Conservation (phyloP, 2,329 filamentous ascomycete genomes). For the Bipolaris zeicola region DNA sequence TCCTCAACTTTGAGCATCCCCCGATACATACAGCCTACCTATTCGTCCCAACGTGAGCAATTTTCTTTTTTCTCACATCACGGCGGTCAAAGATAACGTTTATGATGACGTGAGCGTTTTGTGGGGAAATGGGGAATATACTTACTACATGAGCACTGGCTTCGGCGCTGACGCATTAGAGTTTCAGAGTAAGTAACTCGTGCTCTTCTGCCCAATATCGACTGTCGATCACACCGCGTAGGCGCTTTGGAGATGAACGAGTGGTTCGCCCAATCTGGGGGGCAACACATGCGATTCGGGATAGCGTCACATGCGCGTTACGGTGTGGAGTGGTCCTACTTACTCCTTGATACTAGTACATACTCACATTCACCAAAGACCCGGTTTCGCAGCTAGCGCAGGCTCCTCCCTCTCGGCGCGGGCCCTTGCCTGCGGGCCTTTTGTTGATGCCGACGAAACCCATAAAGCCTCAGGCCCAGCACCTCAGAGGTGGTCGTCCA, state of each 20-base stretch:
- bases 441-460: background rate
- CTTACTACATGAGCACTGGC: background rate
- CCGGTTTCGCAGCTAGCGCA: too few relatives aligned
- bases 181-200: background rate
- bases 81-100: background rate
- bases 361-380: too few relatives aligned
- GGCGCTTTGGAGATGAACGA: background rate
- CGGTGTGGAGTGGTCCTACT: background rate
- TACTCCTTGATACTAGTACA: too few relatives aligned
- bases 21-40: background rate
- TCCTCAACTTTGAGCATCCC: too few relatives aligned
- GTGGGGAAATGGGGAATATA: background rate
- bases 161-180: background rate
- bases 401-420: background rate
- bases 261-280: background rate
- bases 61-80: background rate
- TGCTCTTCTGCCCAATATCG: background rate
- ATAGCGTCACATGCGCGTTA: background rate
- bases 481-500: background rate
- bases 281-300: background rate
- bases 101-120: background rate
- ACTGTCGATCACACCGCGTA: background rate
- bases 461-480: background rate
- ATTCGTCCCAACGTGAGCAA: background rate
- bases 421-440: background rate